Base-by-base conservation (phyloP, 331 rosid genomes). In the Ulmus americana region DNA sequence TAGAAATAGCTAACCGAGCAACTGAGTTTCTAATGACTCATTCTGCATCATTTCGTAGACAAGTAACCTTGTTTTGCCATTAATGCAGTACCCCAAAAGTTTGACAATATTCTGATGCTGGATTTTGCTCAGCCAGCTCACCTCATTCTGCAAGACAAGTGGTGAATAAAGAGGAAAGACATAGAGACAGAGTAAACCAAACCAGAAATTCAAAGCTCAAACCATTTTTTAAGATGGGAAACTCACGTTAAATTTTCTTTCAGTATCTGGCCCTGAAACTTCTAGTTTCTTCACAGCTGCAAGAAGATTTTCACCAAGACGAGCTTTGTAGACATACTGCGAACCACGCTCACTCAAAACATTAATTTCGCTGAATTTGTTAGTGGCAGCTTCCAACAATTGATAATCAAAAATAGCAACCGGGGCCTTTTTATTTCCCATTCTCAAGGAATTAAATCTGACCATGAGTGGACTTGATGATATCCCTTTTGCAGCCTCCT, bases 1-100 rank as follows among this genome's bases (percentile, higher is more conserved):
- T 18, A n/a, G 76, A 64, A 58, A 56, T 38, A 16, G 13, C 48
- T 39, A 77, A 85, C 96, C 97, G 47, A 81, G 91, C 57, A 91
- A 64, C 51, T 88, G 97, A 68, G 89, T 69, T 70, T 86, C 86
- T 66, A 88, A 73, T 45, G 96, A 88, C 43, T 84, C 95, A 63
- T 81, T 84, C 59, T 77, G 90, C 94, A 86, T 77, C 82, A 84
- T 77, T 68, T 91, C 97, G 71, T 84, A 88, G 20, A 91, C 84
- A 68, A 91, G 90, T 65, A 88, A 84, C 84, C 88, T 83, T 11
- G 95, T 80, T 65, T 85, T 83, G 5, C 85, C 87, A 50, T 86
- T 82, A 62, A 86, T 71, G 46, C 95, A 88, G 56, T 83, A 87
- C 38, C 97, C 96, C 70, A 91, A 77, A 72, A 91, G 90, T 72